These are phyloP conservation scores for Santalum album DNA, from an alignment of 164 flowering plant species.

Conservation along the genomic window DNA sequence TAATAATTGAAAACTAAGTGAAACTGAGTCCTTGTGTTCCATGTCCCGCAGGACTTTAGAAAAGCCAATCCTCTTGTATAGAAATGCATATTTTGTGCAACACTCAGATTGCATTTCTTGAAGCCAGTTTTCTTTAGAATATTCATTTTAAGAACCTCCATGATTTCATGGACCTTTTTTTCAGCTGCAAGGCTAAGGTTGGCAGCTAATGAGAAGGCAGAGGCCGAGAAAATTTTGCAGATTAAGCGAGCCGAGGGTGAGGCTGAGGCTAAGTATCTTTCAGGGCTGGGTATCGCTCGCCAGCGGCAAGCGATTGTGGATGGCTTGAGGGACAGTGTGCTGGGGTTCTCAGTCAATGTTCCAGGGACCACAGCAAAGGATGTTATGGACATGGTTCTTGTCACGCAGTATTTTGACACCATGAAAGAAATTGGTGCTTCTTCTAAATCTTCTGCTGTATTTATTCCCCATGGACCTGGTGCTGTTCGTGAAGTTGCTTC, in stretches of 20 bases:
- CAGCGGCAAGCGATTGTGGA: constrained; percentile 45
- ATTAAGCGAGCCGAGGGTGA: constrained; percentile 46
- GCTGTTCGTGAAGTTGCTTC: constrained; percentile 48
- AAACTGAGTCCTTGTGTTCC: too few species aligned
- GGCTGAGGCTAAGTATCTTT: constrained; percentile 38
- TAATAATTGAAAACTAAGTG: too few species aligned
- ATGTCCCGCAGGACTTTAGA: too few species aligned
- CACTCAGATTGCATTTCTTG: too few species aligned
- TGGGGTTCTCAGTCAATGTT: constrained; percentile 48
- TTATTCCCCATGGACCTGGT: constrained; percentile 59
- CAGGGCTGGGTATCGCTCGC: constrained; percentile 36
- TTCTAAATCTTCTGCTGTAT: constrained; percentile 50
- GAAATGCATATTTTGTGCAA: too few species aligned
- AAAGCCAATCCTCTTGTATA: too few species aligned
- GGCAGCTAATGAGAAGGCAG: constrained; percentile 42
- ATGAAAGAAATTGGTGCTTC: constrained; percentile 55
- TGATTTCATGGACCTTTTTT: too few species aligned
- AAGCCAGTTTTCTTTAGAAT: too few species aligned
- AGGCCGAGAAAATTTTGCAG: constrained; percentile 34
- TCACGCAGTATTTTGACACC: constrained; percentile 57
- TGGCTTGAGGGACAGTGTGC: constrained; percentile 44
- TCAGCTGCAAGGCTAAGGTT: constrained; percentile 26
- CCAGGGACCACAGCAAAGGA: constrained; percentile 54
- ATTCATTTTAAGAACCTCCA: too few species aligned
- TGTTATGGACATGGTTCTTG: constrained; percentile 62